Conservation (phyloP, 2,329 filamentous ascomycete species). For the Ilyonectria sp. region DNA sequence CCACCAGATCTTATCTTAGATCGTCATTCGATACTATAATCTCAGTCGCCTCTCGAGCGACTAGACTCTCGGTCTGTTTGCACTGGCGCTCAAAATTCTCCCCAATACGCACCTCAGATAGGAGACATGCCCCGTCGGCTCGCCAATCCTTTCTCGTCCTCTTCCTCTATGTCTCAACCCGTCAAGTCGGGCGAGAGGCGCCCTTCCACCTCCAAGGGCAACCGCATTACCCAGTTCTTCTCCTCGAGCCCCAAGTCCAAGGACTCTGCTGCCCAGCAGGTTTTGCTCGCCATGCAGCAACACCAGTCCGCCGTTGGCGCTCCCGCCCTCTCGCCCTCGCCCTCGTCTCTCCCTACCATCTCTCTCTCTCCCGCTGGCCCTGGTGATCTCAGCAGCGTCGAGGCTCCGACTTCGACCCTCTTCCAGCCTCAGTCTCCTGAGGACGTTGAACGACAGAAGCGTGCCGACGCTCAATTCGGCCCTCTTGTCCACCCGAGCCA, state of each 20-base stretch:
- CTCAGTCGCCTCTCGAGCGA: neutral
- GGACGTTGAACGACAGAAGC: conserved; percentile 82
- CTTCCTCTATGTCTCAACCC: conserved; percentile 62
- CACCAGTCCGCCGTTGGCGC: conserved; percentile 57
- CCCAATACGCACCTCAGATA: conserved; percentile 35
- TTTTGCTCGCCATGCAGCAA: conserved; percentile 78
- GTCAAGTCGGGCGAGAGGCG: conserved; percentile 70
- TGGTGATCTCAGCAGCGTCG: conserved; percentile 79
- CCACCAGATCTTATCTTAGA: conserved; percentile 24
- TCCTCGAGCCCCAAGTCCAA: conserved; percentile 83
- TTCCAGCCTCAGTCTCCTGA: conserved; percentile 91
- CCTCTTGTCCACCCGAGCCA: conserved; percentile 86
- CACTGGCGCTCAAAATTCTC: conserved; percentile 5
- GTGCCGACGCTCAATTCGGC: conserved; percentile 91
- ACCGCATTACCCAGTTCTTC: conserved; percentile 87
- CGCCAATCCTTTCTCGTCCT: conserved; percentile 69
- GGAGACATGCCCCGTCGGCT: conserved; percentile 73
- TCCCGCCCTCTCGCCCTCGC: conserved; percentile 78
- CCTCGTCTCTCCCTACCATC: conserved; percentile 88
- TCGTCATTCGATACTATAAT: neutral
- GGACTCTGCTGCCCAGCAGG: conserved; percentile 75
- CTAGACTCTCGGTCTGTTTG: conserved; percentile 4
- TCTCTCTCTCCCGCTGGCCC: conserved; percentile 89
- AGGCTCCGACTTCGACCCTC: conserved; percentile 82
- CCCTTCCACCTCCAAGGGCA: conserved; percentile 77